Evolutionary conservation across 345 rosid species (phyloP).

Genomic region (Gossypium mustelinum): DNA sequence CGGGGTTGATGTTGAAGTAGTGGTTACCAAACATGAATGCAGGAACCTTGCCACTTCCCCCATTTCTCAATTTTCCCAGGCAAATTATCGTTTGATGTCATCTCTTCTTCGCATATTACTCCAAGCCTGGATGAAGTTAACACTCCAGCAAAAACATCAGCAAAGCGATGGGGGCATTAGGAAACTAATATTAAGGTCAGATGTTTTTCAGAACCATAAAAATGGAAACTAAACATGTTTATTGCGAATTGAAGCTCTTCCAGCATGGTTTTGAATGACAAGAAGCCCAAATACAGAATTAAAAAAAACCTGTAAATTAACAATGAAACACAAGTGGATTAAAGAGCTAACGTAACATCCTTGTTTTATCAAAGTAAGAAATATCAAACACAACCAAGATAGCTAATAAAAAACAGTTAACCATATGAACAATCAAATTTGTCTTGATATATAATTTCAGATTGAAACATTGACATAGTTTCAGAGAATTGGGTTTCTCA

Average conservation of each 20-base stretch:
- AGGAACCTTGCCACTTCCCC: neutral
- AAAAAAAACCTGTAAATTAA: neutral
- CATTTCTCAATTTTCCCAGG: neutral
- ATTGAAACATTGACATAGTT: neutral
- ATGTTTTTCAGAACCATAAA: too few species aligned
- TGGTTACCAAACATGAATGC: conserved; percentile 2
- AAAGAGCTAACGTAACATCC: neutral
- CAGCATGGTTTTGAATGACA: neutral
- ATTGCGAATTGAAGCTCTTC: too few species aligned
- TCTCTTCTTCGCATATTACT: neutral
- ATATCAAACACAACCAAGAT: neutral
- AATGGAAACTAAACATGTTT: neutral
- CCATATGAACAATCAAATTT: neutral
- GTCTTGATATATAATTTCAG: neutral
- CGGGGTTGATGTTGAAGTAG: too few species aligned
- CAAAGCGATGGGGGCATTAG: neutral
- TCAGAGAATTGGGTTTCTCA: neutral
- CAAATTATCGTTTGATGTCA: neutral
- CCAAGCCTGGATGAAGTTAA: neutral
- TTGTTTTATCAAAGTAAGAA: neutral
- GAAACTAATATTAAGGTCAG: neutral
- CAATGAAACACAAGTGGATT: neutral
- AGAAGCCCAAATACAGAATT: neutral
- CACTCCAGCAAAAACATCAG: neutral
- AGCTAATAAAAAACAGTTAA: neutral